Percentiles rank a stretch among this genome's conserved stretches.
Conservation (phyloP, 805 yeast species). For the Sugiyamaella floridensis region DNA sequence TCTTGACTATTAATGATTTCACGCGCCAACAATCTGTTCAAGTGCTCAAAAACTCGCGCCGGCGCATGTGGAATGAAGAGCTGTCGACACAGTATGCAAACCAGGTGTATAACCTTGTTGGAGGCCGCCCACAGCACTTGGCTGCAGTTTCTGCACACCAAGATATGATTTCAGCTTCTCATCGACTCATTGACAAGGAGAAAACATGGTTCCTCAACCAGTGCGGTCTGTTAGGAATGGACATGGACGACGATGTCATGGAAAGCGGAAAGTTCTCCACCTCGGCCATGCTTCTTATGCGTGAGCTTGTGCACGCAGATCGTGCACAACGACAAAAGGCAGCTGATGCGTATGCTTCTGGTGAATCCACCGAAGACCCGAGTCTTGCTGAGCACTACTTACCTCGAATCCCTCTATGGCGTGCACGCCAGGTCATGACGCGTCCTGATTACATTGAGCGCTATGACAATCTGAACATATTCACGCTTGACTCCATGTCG, state of each 20-base stretch:
- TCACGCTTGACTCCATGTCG: constrained; percentile 69
- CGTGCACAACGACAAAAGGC: constrained; percentile 20
- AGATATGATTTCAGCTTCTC: constrained; percentile 48
- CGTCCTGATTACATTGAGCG: constrained; percentile 70
- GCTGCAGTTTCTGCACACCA: constrained; percentile 44
- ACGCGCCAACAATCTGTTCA: constrained; percentile 46
- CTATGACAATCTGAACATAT: constrained; percentile 69
- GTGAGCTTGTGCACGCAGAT: constrained; percentile 66
- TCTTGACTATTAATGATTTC: constrained; percentile 58
- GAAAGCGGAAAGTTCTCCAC: constrained; percentile 71
- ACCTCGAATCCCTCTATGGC: constrained; percentile 75
- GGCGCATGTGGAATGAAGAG: constrained; percentile 35
- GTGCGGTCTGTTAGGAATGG: constrained; percentile 68
- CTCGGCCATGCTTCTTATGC: constrained; percentile 66
- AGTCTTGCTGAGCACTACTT: constrained; percentile 41
- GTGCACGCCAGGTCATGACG: constrained; percentile 80
- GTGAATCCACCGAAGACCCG: constrained; percentile 13
- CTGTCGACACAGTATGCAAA: constrained; percentile 40
- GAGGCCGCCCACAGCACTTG: constrained; percentile 80
- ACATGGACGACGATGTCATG: constrained; percentile 87
- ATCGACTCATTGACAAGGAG: constrained; percentile 66
- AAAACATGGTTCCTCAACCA: constrained; percentile 82
- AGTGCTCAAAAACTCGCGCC: constrained; percentile 47
- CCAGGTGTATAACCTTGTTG: constrained; percentile 59
- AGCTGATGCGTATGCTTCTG: constrained; percentile 14